Base-by-base conservation (phyloP, 2,329 filamentous ascomycete species). In the Cercospora nicotianae region DNA sequence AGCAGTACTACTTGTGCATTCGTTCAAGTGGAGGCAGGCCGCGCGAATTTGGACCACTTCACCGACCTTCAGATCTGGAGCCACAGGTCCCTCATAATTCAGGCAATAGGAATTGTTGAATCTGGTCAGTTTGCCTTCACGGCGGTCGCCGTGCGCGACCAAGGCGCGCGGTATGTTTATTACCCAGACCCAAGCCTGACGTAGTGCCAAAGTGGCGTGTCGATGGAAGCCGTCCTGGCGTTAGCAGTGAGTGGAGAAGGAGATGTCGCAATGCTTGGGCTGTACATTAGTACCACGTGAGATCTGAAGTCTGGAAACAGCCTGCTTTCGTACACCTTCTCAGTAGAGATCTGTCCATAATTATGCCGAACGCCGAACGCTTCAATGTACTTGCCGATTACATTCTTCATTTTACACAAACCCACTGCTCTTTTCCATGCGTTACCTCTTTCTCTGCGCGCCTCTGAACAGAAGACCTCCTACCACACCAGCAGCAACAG, bases 401-500 rank as follows among this genome's bases (percentile, higher is more conserved):
- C 30, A 66, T 28, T 28, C 58, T 20, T 30, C n/a, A 53, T 31
- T 9, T 55, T 57, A 23, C 26, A 53, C 36, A 59, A 9, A 28
- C 6, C 18, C 16, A 30, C 20, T 36, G 39, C 33, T 39, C 31
- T 42, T 5, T 12, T 28, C 20, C 9, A 9, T n/a, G 9, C 59
- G 55, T 72, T 64, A 75, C 63, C 76, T 73, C 70, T 74, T 76
- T 71, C 72, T 69, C 66, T 77, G 75, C 53, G 90, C 81, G 70
- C 93, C 92, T 80, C 88, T 90, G 78, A 98, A 86, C 71, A 99
- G 79, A 76, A 98, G 87, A 13, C 93, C 93, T 36, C 94, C 95
- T 16, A 98, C 89, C 16, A 97, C 89, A n/a, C 94, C 95, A 2
- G 94, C 95, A 2, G 92, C 94, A 69, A 98, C 90, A 64, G 94